phyloP scores from a whole-genome alignment of 345 rosid species.

The sweet orange (Citrus sinensis) region DNA sequence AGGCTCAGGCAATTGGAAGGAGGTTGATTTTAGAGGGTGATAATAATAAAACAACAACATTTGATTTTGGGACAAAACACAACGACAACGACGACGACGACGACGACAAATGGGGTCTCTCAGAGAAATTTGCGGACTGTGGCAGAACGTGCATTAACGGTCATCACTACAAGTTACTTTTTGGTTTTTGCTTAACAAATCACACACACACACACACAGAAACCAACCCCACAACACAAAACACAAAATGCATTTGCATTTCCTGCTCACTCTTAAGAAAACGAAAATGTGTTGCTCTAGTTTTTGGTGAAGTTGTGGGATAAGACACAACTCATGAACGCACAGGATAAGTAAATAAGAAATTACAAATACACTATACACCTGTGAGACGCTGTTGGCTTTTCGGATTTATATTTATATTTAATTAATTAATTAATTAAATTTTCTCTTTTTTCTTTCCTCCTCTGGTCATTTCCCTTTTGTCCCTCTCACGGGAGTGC shows the following conservation, averaged over 20 bases:
- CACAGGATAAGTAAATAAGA: constrained; percentile 26
- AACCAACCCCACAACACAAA: constrained; percentile 2
- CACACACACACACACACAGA: too few relatives aligned
- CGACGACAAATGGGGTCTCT: constrained; percentile 14
- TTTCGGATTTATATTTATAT: not conserved
- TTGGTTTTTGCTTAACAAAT: not conserved
- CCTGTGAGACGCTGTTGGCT: not conserved
- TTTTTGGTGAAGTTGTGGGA: constrained; percentile 21
- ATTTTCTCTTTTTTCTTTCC: not conserved
- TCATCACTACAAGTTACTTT: constrained; percentile 21
- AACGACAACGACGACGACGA: not conserved
- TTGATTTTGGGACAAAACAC: constrained; percentile 13
- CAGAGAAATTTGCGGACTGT: constrained; percentile 25
- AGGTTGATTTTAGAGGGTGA: constrained; percentile 7
- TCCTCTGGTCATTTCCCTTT: constrained; percentile 19
- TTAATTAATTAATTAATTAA: not conserved
- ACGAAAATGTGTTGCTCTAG: constrained; percentile 5
- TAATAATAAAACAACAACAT: constrained; percentile 29
- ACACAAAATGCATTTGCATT: constrained; percentile 3
- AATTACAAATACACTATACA: too few relatives aligned
- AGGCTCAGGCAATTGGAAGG: constrained; percentile 31
- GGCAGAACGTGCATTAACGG: constrained; percentile 39
- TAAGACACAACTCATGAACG: constrained; percentile 23
- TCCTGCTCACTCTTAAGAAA: not conserved
- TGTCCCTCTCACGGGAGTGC: constrained; percentile 63